Evolutionary conservation across 257 asterid genomes (phyloP).

Genomic region (Anisodus acutangulus): DNA sequence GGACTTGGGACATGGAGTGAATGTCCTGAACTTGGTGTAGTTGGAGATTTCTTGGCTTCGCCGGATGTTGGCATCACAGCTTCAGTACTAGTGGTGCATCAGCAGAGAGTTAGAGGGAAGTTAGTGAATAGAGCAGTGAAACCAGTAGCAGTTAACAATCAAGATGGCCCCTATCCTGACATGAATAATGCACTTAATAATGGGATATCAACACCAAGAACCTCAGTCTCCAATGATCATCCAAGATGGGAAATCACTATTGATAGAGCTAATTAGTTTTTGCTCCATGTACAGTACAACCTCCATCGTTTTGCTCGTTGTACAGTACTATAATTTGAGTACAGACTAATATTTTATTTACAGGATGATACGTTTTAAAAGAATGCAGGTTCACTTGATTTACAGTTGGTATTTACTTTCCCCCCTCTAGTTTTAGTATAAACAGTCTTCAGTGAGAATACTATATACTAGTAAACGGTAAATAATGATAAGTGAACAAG

Average conservation of each 20-base stretch:
- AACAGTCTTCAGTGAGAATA: too few relatives aligned
- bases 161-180: slow-evolving; percentile 35
- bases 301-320: neutral
- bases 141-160: slow-evolving; percentile 46
- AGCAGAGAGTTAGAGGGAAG: slow-evolving; percentile 61
- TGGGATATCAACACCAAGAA: neutral
- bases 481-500: neutral
- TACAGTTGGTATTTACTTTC: neutral
- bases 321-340: slow-evolving; percentile 7
- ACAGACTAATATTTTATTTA: neutral
- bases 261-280: slow-evolving; percentile 35
- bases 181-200: slow-evolving; percentile 7
- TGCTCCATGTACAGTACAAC: slow-evolving; percentile 17
- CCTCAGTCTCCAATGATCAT: slow-evolving; percentile 21
- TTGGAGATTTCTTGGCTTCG: slow-evolving; percentile 76
- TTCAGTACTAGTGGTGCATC: slow-evolving; percentile 82
- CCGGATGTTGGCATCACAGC: slow-evolving; percentile 61
- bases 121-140: slow-evolving; percentile 43
- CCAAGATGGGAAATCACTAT: slow-evolving; percentile 40
- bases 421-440: neutral
- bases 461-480: too few relatives aligned
- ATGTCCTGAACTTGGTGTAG: slow-evolving; percentile 82
- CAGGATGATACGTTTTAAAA: neutral
- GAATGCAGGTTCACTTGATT: neutral
- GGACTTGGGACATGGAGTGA: slow-evolving; percentile 86